phyloP scores from a whole-genome alignment of 768 basidiomycete genomes.

The Leucosporidium scottii region DNA sequence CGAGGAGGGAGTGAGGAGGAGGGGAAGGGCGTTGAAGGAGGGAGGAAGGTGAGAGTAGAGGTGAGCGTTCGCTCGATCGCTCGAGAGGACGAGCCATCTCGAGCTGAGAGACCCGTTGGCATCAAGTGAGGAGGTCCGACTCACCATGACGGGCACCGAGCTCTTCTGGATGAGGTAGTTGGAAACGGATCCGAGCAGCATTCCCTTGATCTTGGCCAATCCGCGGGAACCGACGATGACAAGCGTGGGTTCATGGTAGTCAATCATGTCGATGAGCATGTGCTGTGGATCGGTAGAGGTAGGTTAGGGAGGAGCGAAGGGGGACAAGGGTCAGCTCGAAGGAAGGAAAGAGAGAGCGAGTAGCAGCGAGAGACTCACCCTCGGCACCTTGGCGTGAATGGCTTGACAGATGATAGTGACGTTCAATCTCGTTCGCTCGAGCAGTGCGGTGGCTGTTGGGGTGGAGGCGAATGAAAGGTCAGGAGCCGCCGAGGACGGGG shows the following conservation, averaged over 20 bases:
- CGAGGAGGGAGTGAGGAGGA: not conserved
- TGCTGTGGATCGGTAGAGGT: constrained; percentile 13
- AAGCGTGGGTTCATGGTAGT: constrained; percentile 38
- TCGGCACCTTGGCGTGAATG: constrained; percentile 61
- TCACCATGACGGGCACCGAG: constrained; percentile 25
- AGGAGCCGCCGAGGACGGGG: not conserved
- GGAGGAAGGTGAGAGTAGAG: not conserved
- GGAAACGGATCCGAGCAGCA: constrained; percentile 35
- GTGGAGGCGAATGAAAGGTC: not conserved
- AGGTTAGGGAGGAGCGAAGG: too few species aligned
- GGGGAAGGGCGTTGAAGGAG: not conserved
- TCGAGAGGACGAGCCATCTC: too few species aligned
- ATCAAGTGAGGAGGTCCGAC: not conserved
- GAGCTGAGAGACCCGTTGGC: too few species aligned
- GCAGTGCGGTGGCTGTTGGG: constrained; percentile 66
- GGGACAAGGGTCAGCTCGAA: too few species aligned
- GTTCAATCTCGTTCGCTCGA: constrained; percentile 83
- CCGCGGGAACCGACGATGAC: constrained; percentile 38
- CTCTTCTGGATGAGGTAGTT: constrained; percentile 36
- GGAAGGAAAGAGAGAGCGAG: too few species aligned
- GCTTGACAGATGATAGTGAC: constrained; percentile 86
- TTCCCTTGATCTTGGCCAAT: constrained; percentile 35
- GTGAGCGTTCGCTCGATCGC: too few species aligned
- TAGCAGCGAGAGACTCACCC: too few species aligned
- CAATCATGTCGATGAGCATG: constrained; percentile 39